Conservation (phyloP, 1,284 basidiomycete genomes). For the Coniophora puteana region DNA sequence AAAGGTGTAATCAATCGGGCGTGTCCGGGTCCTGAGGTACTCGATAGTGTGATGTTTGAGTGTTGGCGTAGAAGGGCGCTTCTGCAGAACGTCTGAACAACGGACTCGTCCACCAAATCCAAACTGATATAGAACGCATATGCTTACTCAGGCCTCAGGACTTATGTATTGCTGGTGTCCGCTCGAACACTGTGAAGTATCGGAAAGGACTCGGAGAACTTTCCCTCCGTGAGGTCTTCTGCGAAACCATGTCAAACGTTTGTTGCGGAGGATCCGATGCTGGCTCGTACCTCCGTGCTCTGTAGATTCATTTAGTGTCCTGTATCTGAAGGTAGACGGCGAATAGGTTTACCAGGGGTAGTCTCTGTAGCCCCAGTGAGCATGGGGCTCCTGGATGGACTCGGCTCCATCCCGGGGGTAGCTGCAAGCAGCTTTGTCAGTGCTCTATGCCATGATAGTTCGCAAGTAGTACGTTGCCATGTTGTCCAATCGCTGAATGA, state of each 20-base stretch:
- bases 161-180: slow-evolving; percentile 67
- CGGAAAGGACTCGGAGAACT: slow-evolving; percentile 96
- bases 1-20: slow-evolving; percentile 70
- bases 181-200: slow-evolving; percentile 86
- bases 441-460: slow-evolving; percentile 4
- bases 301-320: slow-evolving; percentile 97
- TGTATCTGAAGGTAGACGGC: slow-evolving; percentile 95
- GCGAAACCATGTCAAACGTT: slow-evolving; percentile 87
- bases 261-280: slow-evolving; percentile 59
- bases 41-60: slow-evolving; percentile 78
- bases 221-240: slow-evolving; percentile 94
- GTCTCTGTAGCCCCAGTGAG: slow-evolving; percentile 73
- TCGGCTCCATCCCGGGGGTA: slow-evolving; percentile 42
- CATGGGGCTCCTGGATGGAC: slow-evolving; percentile 46
- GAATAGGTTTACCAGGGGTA: slow-evolving; percentile 92
- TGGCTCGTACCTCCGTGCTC: slow-evolving; percentile 62
- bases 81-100: slow-evolving; percentile 80
- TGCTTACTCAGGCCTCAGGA: slow-evolving; percentile 82
- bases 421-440: slow-evolving; percentile 32
- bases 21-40: slow-evolving; percentile 68
- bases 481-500: too few relatives aligned
- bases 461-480: too few relatives aligned
- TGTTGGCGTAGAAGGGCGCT: slow-evolving; percentile 76
- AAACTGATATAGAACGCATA: slow-evolving; percentile 37
- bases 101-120: too few relatives aligned